Evolutionary conservation across 129 eudicot genomes (phyloP), one percentile per base, ranked within the genome.

Genomic region (Ambrosia trifida): DNA sequence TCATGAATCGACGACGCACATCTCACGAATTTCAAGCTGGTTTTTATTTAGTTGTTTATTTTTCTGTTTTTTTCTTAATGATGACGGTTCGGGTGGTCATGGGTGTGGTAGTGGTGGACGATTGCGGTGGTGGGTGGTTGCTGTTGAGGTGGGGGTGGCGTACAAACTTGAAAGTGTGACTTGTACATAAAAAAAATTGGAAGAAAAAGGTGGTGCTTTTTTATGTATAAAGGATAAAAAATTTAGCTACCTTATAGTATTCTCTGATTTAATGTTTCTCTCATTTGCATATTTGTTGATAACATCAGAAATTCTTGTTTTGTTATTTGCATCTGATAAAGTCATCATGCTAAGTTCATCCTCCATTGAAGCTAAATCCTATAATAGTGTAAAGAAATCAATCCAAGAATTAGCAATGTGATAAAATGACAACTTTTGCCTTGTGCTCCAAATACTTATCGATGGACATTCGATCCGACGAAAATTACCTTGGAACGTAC

Each of bases 401-500:
- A 24, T 45, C 14, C 18, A 18, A 14, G 56, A 12, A 3, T 59
- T 11, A 3, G 8, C 9, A 11, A 32, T 13, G 12, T 13, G 28
- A 50, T 47, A 35, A 58, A 72, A 24, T 44, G 76, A 28, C 36
- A 4, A 44, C 10, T 58, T 24, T 28, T 1, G 28, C 38, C 20
- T 6, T 31, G 4, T 18, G 14, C 40, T 70, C 14, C 13, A 72
- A 44, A 14, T 13, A 70, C 12, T 20, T 54, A 2, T 2, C 1
- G 28, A 24, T 24, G 28, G 28, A 24, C 28, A 24, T 24, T n/a
- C 1, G 19, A 16, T 9, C 59, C 28, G 1, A 24, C 0, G 4
- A 1, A 1, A 79, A 47, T 50, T 68, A 86, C 91, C 85, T 83
- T 73, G 16, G 91, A 86, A 16, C 4, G 77, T 36, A 83, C 83